Evolutionary conservation across 1,284 basidiomycete genomes (phyloP).

Genomic region (Vanrija sp.): DNA sequence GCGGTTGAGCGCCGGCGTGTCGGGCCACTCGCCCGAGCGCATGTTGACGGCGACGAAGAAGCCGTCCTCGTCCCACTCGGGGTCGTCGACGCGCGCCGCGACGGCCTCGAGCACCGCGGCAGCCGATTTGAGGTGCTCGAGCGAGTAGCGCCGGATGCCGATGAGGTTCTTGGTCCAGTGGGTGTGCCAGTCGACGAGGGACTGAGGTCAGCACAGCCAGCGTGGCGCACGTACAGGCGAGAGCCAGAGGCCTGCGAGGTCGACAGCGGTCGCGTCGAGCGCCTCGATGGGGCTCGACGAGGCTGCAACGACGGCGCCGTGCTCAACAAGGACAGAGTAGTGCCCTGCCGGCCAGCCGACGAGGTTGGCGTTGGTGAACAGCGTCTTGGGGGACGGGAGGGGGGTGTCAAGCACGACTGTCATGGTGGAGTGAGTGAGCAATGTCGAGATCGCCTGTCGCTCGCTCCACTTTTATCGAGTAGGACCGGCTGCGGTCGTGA

Average conservation of each 20-base stretch:
- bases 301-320: slow-evolving; percentile 11
- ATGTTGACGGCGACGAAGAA: slow-evolving; percentile 22
- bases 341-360: slow-evolving; percentile 12
- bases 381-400: not conserved
- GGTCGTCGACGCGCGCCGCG: slow-evolving; percentile 2
- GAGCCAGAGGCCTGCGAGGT: slow-evolving; percentile 9
- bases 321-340: slow-evolving; percentile 16
- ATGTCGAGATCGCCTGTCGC: too few relatives aligned
- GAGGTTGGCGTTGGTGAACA: slow-evolving; percentile 24
- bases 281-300: slow-evolving; percentile 1
- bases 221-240: not conserved
- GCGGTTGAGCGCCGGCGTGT: slow-evolving; percentile 24
- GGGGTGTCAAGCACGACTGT: not conserved
- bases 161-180: slow-evolving; percentile 28
- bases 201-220: too few relatives aligned
- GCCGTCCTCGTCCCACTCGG: slow-evolving; percentile 13
- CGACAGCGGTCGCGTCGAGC: not conserved
- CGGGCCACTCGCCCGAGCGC: slow-evolving; percentile 32
- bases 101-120: slow-evolving; percentile 20
- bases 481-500: too few relatives aligned
- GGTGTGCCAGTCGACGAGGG: slow-evolving; percentile 29
- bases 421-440: not conserved
- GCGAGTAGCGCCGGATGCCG: slow-evolving; percentile 20
- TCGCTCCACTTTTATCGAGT: too few relatives aligned
- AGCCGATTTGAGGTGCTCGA: slow-evolving; percentile 20